A percentile compares a stretch with the other conserved stretches of the same genome.
These are phyloP conservation scores for Pyronema domesticum DNA, from an alignment of 495 filamentous ascomycete genomes.

Conservation along the genomic window DNA sequence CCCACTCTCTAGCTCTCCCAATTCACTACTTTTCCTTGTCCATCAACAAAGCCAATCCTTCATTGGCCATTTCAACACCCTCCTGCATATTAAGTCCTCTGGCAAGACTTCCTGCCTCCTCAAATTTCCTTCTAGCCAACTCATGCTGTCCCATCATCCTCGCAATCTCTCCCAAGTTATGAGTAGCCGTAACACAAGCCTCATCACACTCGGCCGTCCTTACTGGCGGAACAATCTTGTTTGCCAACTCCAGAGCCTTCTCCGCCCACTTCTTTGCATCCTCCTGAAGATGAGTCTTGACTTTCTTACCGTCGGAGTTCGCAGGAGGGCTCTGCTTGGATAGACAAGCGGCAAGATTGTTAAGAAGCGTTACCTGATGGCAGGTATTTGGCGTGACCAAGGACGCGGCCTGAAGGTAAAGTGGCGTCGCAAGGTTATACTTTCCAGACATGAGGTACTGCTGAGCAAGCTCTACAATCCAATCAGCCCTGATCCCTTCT, in stretches of 20 bases:
- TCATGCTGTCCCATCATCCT: slow-evolving; percentile 44
- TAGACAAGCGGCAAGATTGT: slow-evolving; percentile 49
- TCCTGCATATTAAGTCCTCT: slow-evolving; percentile 45
- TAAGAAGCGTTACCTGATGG: slow-evolving; percentile 56
- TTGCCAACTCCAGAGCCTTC: slow-evolving; percentile 48
- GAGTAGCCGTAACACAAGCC: slow-evolving; percentile 67
- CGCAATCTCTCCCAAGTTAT: slow-evolving; percentile 72
- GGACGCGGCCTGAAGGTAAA: slow-evolving; percentile 68
- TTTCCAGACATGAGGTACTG: slow-evolving; percentile 51
- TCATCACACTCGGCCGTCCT: slow-evolving; percentile 65
- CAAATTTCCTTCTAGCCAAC: slow-evolving; percentile 46
- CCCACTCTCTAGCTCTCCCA: background rate
- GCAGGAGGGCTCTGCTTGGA: slow-evolving; percentile 38
- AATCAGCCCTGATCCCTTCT: slow-evolving; percentile 14
- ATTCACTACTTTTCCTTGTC: background rate
- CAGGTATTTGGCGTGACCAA: slow-evolving; percentile 40
- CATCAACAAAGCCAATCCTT: slow-evolving; percentile 35
- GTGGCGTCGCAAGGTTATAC: slow-evolving; percentile 64
- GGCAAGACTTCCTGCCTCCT: slow-evolving; percentile 45
- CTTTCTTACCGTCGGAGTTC: slow-evolving; percentile 17
- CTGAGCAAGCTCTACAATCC: slow-evolving; percentile 47
- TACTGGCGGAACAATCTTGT: slow-evolving; percentile 37
- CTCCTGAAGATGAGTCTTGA: slow-evolving; percentile 37
- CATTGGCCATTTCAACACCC: slow-evolving; percentile 42
- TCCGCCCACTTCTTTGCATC: slow-evolving; percentile 55